Evolutionary conservation across 78 protist genomes (phyloP).

Genomic region (Bodo saltans): DNA sequence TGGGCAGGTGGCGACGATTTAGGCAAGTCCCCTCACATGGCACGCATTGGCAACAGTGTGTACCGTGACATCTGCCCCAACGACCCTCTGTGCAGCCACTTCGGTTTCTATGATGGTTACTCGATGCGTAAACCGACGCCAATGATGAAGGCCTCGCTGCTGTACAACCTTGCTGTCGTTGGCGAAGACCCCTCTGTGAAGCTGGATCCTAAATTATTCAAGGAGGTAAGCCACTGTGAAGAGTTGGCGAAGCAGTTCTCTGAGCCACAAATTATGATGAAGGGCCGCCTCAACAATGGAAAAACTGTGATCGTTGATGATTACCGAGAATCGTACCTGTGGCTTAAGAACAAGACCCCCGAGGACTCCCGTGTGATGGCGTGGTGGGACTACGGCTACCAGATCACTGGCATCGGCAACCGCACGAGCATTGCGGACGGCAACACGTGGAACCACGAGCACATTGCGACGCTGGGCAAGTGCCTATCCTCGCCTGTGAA

Average conservation of each 20-base stretch:
- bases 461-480: slow-evolving; percentile 92
- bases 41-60: slow-evolving; percentile 62
- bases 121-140: neutral
- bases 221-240: neutral
- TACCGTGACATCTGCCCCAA: slow-evolving; percentile 11
- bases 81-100: neutral
- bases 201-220: neutral
- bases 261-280: slow-evolving; percentile 88
- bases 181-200: neutral
- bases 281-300: slow-evolving; percentile 73
- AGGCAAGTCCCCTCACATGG: slow-evolving; percentile 97
- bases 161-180: neutral
- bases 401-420: slow-evolving; percentile 93
- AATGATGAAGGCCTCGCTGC: neutral
- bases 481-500: slow-evolving; percentile 86
- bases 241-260: neutral
- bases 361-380: slow-evolving; percentile 86
- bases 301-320: slow-evolving; percentile 87
- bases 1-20: slow-evolving; percentile 96
- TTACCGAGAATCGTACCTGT: slow-evolving; percentile 97
- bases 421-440: slow-evolving; percentile 96
- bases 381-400: slow-evolving; percentile 99
- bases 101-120: neutral
- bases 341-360: slow-evolving; percentile 95
- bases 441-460: slow-evolving; percentile 99